phyloP scores from a whole-genome alignment of 2,329 filamentous ascomycete species.

The Xylaria sp. region DNA sequence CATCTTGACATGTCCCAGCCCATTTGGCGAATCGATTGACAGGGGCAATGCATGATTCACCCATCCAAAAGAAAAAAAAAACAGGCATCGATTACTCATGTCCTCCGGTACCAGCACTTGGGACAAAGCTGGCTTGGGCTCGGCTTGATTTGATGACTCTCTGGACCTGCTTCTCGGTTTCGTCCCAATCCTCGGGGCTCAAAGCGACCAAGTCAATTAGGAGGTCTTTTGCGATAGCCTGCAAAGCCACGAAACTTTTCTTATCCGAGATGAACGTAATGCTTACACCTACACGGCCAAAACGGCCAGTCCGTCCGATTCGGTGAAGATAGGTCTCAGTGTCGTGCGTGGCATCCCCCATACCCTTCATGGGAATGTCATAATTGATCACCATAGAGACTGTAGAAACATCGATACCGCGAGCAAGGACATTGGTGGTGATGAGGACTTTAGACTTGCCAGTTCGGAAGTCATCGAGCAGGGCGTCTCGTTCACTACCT shows the following conservation, averaged over 20 bases:
- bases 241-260: slow-evolving; percentile 78
- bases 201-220: slow-evolving; percentile 80
- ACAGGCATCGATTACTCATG: background rate
- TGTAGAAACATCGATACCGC: slow-evolving; percentile 88
- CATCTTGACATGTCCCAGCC: background rate
- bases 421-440: slow-evolving; percentile 93
- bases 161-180: slow-evolving; percentile 82
- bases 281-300: slow-evolving; percentile 93
- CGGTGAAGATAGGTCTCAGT: slow-evolving; percentile 96
- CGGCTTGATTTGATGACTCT: slow-evolving; percentile 76
- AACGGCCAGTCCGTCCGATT: slow-evolving; percentile 95
- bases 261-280: slow-evolving; percentile 93
- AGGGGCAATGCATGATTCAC: background rate
- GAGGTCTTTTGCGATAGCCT: slow-evolving; percentile 80
- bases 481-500: slow-evolving; percentile 77
- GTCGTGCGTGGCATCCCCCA: slow-evolving; percentile 82
- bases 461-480: slow-evolving; percentile 85
- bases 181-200: slow-evolving; percentile 87
- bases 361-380: slow-evolving; percentile 77
- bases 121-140: slow-evolving; percentile 60
- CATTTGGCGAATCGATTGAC: background rate
- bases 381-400: slow-evolving; percentile 99
- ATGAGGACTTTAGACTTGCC: slow-evolving; percentile 95
- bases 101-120: slow-evolving; percentile 35
- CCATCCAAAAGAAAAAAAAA: background rate